Evolutionary conservation across 2,329 filamentous ascomycete species (phyloP).

Genomic region (Cytospora chrysosperma): DNA sequence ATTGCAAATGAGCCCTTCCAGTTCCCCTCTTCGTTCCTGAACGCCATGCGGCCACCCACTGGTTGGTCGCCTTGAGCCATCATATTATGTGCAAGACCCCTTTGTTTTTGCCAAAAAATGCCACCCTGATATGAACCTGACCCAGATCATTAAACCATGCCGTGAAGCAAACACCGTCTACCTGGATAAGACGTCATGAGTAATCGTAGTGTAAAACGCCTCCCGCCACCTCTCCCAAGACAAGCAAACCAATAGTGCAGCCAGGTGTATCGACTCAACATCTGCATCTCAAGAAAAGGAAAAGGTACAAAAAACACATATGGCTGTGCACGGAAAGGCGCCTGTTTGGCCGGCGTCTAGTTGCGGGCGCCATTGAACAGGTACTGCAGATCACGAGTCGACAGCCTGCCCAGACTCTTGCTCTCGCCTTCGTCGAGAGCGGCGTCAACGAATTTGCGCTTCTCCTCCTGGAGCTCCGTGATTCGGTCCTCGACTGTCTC

Average conservation of each 20-base stretch:
- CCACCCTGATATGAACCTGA: neutral
- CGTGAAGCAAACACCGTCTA: conserved; percentile 2
- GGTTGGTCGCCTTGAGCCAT: neutral
- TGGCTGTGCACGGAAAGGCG: neutral
- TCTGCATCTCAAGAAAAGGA: neutral
- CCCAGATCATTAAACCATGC: neutral
- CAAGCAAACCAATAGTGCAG: neutral
- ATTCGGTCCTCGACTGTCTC: conserved; percentile 88
- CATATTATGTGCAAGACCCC: neutral
- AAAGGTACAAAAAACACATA: neutral
- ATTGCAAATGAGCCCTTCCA: neutral
- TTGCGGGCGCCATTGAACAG: conserved; percentile 50
- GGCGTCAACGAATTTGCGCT: conserved; percentile 72
- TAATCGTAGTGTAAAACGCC: neutral
- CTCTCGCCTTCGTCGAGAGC: conserved; percentile 76
- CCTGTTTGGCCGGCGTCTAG: neutral
- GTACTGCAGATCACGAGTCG: conserved; percentile 64
- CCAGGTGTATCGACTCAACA: neutral
- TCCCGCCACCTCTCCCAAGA: neutral
- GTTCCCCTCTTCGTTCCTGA: neutral
- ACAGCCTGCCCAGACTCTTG: conserved; percentile 65
- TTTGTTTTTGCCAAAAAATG: neutral
- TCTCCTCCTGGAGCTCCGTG: conserved; percentile 72
- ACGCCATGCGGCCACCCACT: neutral
- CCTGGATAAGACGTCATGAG: neutral